Evolutionary conservation across 2,329 filamentous ascomycete species (phyloP), one percentile per base, ranked within the genome.

Genomic region (Plenodomus lindquistii): DNA sequence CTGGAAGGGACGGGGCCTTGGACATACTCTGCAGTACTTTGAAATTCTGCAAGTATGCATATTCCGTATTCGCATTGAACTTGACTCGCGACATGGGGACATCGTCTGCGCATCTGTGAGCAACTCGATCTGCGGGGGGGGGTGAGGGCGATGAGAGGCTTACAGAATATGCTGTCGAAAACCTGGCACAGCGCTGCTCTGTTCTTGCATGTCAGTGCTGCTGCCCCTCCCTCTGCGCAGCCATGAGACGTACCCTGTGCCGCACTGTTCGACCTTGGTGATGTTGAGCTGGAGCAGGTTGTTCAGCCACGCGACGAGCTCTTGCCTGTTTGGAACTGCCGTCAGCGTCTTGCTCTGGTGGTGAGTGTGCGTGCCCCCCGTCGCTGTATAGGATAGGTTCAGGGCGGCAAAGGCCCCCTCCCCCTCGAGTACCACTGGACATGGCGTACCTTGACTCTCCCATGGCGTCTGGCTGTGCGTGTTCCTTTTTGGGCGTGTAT

Each of bases 181-280:
- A 99, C 85, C 78, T 99, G 94, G 79, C 94, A 99, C 54, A 96
- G 83, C 40, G 93, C 93, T 63, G 94, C 93, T 73, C 93, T 97
- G 55, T 51, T 19, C 27, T 21, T 8, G 17, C 24, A 21, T 37
- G 47, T 71, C 51, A 70, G 68, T 49, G 46, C 35, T 31, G 6
- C 37, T 40, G 45, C 47, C 52, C 45, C 54, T 49, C 52, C 20
- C 21, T 40, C 4, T 37, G 48, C 63, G 58, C 61, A 56, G 62
- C 62, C n/a, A 37, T 34, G 43, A 50, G 45, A 67, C 81, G 65
- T 86, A 97, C 93, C 93, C 94, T 70, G 93, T 97, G 74, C 94
- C 94, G 75, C 93, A 97, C 82, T 99, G 94, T 80, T 99, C 94
- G 73, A 99, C 91, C 78, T 97, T 97, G 67, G 82, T 97, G 67